Evolutionary conservation across 345 rosid species (phyloP).

Genomic region (Acer saccharum): DNA sequence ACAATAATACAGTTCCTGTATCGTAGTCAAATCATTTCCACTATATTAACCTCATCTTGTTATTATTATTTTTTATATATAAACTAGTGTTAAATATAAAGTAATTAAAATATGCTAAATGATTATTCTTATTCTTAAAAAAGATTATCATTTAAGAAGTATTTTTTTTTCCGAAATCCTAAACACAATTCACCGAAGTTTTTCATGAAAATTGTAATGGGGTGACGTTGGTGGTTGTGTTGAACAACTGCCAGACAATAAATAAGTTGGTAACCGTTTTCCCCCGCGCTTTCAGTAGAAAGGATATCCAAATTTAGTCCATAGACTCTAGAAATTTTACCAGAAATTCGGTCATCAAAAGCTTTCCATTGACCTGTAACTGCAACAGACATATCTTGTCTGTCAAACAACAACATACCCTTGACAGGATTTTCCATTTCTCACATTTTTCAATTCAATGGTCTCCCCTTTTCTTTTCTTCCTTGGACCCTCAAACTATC

Average conservation of each 20-base stretch:
- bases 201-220: background rate
- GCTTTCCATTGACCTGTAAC: constrained; percentile 12
- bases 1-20: too few species aligned
- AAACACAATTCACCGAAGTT: background rate
- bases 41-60: too few species aligned
- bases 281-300: constrained; percentile 9
- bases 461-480: background rate
- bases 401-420: background rate
- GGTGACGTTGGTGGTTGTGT: background rate
- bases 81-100: too few species aligned
- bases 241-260: background rate
- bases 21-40: too few species aligned
- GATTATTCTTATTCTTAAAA: too few species aligned
- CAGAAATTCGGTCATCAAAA: constrained; percentile 4
- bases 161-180: too few species aligned
- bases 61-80: too few species aligned
- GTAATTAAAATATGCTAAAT: too few species aligned
- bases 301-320: background rate
- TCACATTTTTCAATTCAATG: background rate
- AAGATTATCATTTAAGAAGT: too few species aligned
- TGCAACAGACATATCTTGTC: background rate
- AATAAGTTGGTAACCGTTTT: background rate
- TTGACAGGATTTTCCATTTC: background rate
- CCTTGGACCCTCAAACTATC: background rate
- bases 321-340: background rate